Conservation (phyloP, 441 rosid genomes). For the Erodium trifolium region DNA sequence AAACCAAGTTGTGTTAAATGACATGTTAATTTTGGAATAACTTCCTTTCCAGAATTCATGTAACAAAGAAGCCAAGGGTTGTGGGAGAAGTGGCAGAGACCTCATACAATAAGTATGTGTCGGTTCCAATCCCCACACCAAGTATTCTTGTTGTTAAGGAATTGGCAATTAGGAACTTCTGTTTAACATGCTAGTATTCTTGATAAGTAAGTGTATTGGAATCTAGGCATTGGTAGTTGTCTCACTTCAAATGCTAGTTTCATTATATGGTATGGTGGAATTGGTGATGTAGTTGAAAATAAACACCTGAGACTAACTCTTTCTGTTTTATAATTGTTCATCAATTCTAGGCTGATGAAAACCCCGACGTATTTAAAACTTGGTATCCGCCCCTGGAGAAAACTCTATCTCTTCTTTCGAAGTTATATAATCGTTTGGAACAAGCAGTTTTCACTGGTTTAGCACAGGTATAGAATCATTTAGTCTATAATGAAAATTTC, state of each 20-base stretch:
- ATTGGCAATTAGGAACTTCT: not conserved
- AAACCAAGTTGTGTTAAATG: not conserved
- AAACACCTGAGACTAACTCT: not conserved
- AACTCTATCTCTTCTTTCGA: constrained; percentile 84
- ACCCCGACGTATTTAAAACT: constrained; percentile 55
- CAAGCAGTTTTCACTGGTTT: constrained; percentile 85
- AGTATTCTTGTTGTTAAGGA: not conserved
- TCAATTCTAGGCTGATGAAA: constrained; percentile 53
- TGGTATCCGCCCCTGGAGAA: constrained; percentile 97
- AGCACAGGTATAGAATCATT: constrained; percentile 64
- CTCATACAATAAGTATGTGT: not conserved
- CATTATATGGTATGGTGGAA: not conserved
- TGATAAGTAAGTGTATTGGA: too few species aligned
- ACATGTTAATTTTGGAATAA: not conserved
- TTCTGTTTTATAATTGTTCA: constrained; percentile 3
- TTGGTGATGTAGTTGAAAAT: constrained; percentile 12
- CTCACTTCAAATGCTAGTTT: not conserved
- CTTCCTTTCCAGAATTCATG: not conserved
- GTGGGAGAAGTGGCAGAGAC: not conserved
- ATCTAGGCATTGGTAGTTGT: not conserved
- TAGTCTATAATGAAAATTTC: constrained; percentile 7
- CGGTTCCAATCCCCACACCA: not conserved
- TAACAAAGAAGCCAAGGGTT: not conserved
- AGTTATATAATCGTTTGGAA: constrained; percentile 80
- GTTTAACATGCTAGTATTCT: constrained; percentile 7